These are phyloP conservation scores for Pichia occidentalis DNA, from an alignment of 805 yeast species.

Conservation along the genomic window DNA sequence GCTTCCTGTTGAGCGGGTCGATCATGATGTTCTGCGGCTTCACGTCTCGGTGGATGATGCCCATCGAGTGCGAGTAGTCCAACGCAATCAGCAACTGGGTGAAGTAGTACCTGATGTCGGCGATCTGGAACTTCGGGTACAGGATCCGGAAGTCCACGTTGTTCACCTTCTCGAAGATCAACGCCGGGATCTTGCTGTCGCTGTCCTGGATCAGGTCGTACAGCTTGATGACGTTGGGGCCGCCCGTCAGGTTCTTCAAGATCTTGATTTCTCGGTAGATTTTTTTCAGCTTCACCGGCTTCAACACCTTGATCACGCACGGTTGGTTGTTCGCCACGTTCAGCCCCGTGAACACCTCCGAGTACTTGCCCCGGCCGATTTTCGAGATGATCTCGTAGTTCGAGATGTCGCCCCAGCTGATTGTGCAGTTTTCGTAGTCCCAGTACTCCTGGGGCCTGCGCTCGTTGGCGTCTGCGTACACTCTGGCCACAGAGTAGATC, in stretches of 20 bases:
- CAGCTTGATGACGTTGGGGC: constrained; percentile 71
- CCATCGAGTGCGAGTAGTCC: constrained; percentile 87
- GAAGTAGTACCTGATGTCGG: constrained; percentile 79
- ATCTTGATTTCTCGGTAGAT: constrained; percentile 87
- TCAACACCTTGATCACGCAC: constrained; percentile 84
- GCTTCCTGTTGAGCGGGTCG: constrained; percentile 55
- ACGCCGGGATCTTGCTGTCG: constrained; percentile 77
- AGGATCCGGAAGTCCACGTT: constrained; percentile 82
- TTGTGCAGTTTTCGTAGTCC: constrained; percentile 66
- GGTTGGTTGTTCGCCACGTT: constrained; percentile 53
- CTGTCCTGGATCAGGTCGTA: constrained; percentile 86
- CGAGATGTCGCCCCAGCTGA: constrained; percentile 81
- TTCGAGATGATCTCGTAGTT: constrained; percentile 79
- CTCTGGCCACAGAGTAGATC: constrained; percentile 44
- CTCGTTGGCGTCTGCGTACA: constrained; percentile 74
- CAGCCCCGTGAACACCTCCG: constrained; percentile 87
- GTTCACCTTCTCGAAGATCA: constrained; percentile 77
- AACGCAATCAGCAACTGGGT: constrained; percentile 74
- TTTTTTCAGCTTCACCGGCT: constrained; percentile 90
- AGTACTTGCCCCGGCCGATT: constrained; percentile 88
- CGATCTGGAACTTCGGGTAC: constrained; percentile 70
- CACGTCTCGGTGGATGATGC: constrained; percentile 91
- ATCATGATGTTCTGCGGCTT: constrained; percentile 94
- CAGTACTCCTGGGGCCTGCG: constrained; percentile 75
- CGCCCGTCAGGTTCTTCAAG: constrained; percentile 74